Evolutionary conservation across 2,329 filamentous ascomycete genomes (phyloP).

Genomic region (Metarhizium anisopliae): DNA sequence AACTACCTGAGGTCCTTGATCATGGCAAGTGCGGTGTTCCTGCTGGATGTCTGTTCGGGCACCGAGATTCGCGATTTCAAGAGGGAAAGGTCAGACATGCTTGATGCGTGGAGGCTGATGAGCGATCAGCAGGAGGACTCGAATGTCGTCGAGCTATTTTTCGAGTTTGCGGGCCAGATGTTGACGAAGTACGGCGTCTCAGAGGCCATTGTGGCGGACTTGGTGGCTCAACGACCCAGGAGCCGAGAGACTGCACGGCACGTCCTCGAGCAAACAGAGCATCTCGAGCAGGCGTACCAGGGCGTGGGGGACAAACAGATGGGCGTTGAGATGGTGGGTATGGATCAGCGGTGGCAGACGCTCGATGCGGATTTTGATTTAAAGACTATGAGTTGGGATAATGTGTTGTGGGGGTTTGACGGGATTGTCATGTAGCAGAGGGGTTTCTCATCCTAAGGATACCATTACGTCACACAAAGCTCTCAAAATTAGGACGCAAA

Average conservation of each 20-base stretch:
- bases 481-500: too few relatives aligned
- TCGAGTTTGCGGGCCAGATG: slow-evolving; percentile 4
- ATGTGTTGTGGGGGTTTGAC: slow-evolving; percentile 6
- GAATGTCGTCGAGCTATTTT: slow-evolving; percentile 4
- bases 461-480: too few relatives aligned
- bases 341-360: slow-evolving; percentile 3
- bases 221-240: background rate
- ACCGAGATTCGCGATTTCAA: background rate
- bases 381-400: slow-evolving; percentile 7
- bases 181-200: slow-evolving; percentile 2
- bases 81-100: slow-evolving; percentile 1
- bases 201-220: background rate
- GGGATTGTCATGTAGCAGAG: slow-evolving; percentile 2
- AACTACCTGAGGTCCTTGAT: background rate
- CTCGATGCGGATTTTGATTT: slow-evolving; percentile 6
- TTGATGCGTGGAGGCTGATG: slow-evolving; percentile 3
- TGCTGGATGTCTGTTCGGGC: slow-evolving; percentile 4
- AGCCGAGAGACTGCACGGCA: background rate
- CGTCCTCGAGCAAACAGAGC: background rate
- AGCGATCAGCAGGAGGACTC: slow-evolving; percentile 1
- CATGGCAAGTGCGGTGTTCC: slow-evolving; percentile 1
- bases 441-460: background rate
- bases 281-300: background rate
- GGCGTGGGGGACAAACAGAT: background rate
- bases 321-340: background rate